phyloP scores from a whole-genome alignment of 1,284 basidiomycete genomes.

The Ceratobasidium sp. region DNA sequence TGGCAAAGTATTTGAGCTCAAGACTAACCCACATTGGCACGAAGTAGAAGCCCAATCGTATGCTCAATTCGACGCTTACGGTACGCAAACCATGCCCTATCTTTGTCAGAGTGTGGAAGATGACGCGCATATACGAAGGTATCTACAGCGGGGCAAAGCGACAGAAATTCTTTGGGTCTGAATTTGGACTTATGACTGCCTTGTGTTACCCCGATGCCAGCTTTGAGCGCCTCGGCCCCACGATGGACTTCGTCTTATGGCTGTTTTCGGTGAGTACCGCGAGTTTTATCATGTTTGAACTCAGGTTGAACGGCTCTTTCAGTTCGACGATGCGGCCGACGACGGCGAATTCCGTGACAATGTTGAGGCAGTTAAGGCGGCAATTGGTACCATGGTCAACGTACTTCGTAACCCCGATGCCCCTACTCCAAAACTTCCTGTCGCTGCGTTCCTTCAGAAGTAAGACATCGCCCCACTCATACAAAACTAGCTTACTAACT shows the following conservation, averaged over 20 bases:
- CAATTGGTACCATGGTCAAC: slow-evolving; percentile 57
- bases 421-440: slow-evolving; percentile 58
- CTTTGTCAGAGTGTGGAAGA: too few species aligned
- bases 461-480: slow-evolving; percentile 43
- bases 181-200: slow-evolving; percentile 62
- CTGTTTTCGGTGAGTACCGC: slow-evolving; percentile 61
- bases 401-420: slow-evolving; percentile 55
- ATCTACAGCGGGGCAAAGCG: slow-evolving; percentile 38
- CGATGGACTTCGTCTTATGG: slow-evolving; percentile 64
- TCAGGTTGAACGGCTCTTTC: not conserved
- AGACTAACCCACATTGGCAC: not conserved
- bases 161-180: slow-evolving; percentile 40
- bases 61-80: not conserved
- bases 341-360: slow-evolving; percentile 61
- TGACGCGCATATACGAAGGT: not conserved
- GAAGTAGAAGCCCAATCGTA: not conserved
- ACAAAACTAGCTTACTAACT: not conserved
- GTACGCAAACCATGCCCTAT: not conserved
- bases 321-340: slow-evolving; percentile 63
- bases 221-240: slow-evolving; percentile 59
- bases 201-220: slow-evolving; percentile 63
- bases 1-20: not conserved
- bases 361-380: slow-evolving; percentile 59
- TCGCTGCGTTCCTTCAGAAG: slow-evolving; percentile 62
- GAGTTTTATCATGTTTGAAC: not conserved